phyloP scores from a whole-genome alignment of 805 yeast genomes.

The Pichia cephalocereana region DNA sequence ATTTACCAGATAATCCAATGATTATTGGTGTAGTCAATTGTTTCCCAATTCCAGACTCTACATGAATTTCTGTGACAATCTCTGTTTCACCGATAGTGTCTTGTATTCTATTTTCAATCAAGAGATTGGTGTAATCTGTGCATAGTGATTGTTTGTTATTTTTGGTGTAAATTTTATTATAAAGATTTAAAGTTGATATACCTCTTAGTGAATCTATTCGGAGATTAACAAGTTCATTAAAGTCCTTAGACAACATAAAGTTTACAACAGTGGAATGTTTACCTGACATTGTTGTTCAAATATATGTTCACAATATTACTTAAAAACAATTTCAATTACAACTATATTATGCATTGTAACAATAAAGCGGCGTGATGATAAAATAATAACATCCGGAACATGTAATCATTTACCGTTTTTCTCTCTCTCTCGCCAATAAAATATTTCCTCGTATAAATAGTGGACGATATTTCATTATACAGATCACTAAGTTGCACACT shows the following conservation, averaged over 20 bases:
- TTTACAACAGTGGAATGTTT: conserved; percentile 19
- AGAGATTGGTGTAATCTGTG: conserved; percentile 1
- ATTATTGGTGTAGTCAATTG: conserved; percentile 36
- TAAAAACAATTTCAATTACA: no score
- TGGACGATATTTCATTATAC: no score
- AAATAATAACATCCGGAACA: no score
- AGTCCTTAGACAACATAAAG: conserved; percentile 49
- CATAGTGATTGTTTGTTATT: background rate
- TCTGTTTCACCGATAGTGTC: conserved; percentile 3
- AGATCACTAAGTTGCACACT: no score
- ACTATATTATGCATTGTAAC: no score
- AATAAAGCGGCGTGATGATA: no score
- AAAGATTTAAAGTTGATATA: conserved; percentile 5
- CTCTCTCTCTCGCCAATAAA: no score
- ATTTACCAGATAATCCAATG: conserved; percentile 4
- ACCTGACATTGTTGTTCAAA: background rate
- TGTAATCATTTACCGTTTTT: no score
- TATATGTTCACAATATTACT: no score
- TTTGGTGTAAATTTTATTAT: background rate
- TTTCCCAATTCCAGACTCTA: conserved; percentile 31
- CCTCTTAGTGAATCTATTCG: conserved; percentile 28
- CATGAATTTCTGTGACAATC: conserved; percentile 3
- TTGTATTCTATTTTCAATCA: conserved; percentile 15
- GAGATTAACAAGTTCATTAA: conserved; percentile 39
- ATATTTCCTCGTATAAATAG: no score